Percentiles rank a stretch among this genome's conserved stretches.
These are phyloP conservation scores for Ottelia alismoides DNA, from an alignment of 106 monocot genomes.

Conservation along the genomic window DNA sequence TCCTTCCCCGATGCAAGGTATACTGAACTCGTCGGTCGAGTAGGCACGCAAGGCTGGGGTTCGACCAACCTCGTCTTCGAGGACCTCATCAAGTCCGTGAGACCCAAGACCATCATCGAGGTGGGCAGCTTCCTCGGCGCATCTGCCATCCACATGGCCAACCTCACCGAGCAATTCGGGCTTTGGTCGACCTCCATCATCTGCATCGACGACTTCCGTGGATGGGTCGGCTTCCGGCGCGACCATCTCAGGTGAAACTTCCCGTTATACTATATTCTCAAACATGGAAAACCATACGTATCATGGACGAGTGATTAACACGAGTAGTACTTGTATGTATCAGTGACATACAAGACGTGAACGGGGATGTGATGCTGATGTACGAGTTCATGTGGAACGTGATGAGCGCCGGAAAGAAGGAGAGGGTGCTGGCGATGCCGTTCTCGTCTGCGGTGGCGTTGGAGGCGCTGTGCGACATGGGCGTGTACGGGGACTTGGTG, in stretches of 20 bases:
- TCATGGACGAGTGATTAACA: too few relatives aligned
- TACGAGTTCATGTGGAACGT: conserved; percentile 63
- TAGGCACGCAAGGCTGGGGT: conserved; percentile 66
- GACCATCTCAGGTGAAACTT: not conserved
- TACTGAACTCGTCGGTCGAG: too few relatives aligned
- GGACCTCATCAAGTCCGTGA: conserved; percentile 31
- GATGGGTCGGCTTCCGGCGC: conserved; percentile 63
- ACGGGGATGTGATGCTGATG: conserved; percentile 40
- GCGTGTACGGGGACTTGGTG: conserved; percentile 50
- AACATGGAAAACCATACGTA: too few relatives aligned
- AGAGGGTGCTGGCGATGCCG: conserved; percentile 35
- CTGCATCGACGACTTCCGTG: conserved; percentile 75
- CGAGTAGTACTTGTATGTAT: too few relatives aligned
- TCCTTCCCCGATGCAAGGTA: too few relatives aligned
- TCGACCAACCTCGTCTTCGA: conserved; percentile 38
- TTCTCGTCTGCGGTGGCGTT: conserved; percentile 51
- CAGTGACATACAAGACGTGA: too few relatives aligned
- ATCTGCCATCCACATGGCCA: conserved; percentile 84
- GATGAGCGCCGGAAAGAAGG: conserved; percentile 16
- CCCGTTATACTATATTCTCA: not conserved
- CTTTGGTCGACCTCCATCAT: conserved; percentile 29
- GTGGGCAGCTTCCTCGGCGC: conserved; percentile 79
- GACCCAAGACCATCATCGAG: conserved; percentile 52
- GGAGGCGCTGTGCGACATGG: conserved; percentile 44
- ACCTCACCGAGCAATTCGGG: conserved; percentile 21